These are phyloP conservation scores for Cryphonectria naterciae DNA, from an alignment of 2,329 filamentous ascomycete species.

Conservation along the genomic window DNA sequence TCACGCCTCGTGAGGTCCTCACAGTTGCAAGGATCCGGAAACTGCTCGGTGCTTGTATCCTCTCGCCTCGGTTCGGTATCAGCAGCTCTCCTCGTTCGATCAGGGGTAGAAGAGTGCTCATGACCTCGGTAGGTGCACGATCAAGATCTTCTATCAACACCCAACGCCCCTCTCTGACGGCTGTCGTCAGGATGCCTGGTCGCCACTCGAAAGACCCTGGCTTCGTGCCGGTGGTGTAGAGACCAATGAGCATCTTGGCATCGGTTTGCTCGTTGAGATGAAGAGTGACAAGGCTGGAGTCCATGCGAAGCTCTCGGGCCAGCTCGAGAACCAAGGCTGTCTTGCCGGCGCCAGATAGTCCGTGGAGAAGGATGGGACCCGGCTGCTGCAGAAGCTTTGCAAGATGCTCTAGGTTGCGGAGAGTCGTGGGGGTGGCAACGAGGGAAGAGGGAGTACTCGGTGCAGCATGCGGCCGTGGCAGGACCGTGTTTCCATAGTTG, in stretches of 20 bases:
- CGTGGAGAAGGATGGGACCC: constrained; percentile 79
- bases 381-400: constrained; percentile 67
- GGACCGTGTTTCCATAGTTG: constrained; percentile 67
- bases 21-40: constrained; percentile 94
- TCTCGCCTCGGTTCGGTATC: constrained; percentile 87
- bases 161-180: constrained; percentile 93
- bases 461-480: constrained; percentile 64
- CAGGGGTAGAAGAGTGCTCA: constrained; percentile 88
- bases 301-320: constrained; percentile 77
- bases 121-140: constrained; percentile 89
- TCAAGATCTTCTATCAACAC: constrained; percentile 97
- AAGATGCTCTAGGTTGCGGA: constrained; percentile 71
- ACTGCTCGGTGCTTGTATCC: constrained; percentile 77
- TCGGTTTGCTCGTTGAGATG: constrained; percentile 98
- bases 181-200: constrained; percentile 89
- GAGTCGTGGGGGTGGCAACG: constrained; percentile 74
- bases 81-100: constrained; percentile 91
- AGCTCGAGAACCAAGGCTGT: constrained; percentile 83
- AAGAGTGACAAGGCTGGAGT: constrained; percentile 84
- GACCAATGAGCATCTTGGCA: constrained; percentile 91
- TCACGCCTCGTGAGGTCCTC: constrained; percentile 72
- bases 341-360: constrained; percentile 86
- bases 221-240: constrained; percentile 87
- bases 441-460: constrained; percentile 55
- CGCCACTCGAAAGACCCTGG: constrained; percentile 93